Base-by-base conservation (phyloP, 2,329 filamentous ascomycete genomes). In the Botryotinia convoluta region DNA sequence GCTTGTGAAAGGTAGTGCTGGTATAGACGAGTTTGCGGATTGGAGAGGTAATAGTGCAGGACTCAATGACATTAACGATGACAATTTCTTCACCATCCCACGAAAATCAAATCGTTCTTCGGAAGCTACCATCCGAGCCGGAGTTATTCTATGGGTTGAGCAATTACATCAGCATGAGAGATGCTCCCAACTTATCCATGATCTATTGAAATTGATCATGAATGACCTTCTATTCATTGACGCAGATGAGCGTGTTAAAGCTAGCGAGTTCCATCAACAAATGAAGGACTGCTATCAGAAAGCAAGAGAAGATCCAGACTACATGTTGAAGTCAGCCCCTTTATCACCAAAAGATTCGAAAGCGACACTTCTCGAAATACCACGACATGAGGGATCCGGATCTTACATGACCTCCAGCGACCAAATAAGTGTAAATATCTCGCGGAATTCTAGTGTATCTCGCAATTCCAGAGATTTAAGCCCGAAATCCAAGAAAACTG, bases 1-100 rank as follows among this genome's bases (percentile, higher is more conserved):
- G 81, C 74, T 81, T 12, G 3, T 83, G 3, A 39, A 71, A 20
- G 82, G 81, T 2, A 68, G 29, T 1, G 59, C 70, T 1, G 63
- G 79, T 1, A 73, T 77, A 29, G 72, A 74, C 64, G 62, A n/a
- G 0, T 78, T 78, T 54, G 54, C 74, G 4, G 62, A 74, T 14
- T 70, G 69, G 10, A 74, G 75, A 14, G 63, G 74, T 16, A 73
- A 20, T 26, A 32, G 26, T 29, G 18, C n/a, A 29, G 61, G 37
- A 61, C 59, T 2, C 26, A 39, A 18, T 44, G 32, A 48, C 1
- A 72, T 77, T 4, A n/a, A 76, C 14, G 74, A 79, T n/a, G 76
- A 79, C 37, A 69, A 74, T 9, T 79, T 77, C 63, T 79, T 75
- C 32, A 77, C 77, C 2, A 71, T 79, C 6, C 20, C 37, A 39